phyloP scores from a whole-genome alignment of 2,329 filamentous ascomycete species.

The Lachnellula suecica region DNA sequence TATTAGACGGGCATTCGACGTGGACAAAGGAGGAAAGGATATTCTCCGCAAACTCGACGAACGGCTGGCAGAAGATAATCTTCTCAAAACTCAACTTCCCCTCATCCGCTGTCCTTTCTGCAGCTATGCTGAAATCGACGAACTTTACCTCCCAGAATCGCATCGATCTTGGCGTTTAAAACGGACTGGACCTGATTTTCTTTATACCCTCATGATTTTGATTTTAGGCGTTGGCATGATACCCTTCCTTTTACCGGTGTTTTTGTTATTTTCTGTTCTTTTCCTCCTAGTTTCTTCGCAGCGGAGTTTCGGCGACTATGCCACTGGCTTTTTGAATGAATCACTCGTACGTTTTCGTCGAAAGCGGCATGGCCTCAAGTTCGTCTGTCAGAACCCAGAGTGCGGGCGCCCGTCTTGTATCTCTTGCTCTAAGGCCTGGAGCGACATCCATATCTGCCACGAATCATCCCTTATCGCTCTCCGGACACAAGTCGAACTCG shows the following conservation, averaged over 20 bases:
- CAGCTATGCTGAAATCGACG: slow-evolving; percentile 85
- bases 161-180: slow-evolving; percentile 58
- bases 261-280: slow-evolving; percentile 46
- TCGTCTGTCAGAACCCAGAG: slow-evolving; percentile 68
- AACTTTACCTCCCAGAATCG: slow-evolving; percentile 61
- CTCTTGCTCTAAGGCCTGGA: slow-evolving; percentile 78
- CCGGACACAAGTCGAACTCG: slow-evolving; percentile 86
- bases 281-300: slow-evolving; percentile 45
- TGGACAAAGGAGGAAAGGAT: slow-evolving; percentile 68
- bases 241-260: slow-evolving; percentile 53
- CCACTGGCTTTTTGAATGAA: slow-evolving; percentile 49
- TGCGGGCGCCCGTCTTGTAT: slow-evolving; percentile 77
- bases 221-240: slow-evolving; percentile 55
- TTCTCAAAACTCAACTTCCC: slow-evolving; percentile 71
- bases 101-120: slow-evolving; percentile 89
- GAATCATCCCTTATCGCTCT: slow-evolving; percentile 79
- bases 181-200: slow-evolving; percentile 40
- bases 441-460: slow-evolving; percentile 86
- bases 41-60: slow-evolving; percentile 75
- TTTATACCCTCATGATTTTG: slow-evolving; percentile 39
- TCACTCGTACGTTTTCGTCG: slow-evolving; percentile 68
- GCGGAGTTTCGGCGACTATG: slow-evolving; percentile 41
- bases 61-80: slow-evolving; percentile 72
- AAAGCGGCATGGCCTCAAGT: slow-evolving; percentile 71
- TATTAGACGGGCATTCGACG: slow-evolving; percentile 69